A percentile compares a stretch with the other conserved stretches of the same genome.
phyloP scores from a whole-genome alignment of 1,139 yeast species.

The Nakaseomyces uthaithaninus region DNA sequence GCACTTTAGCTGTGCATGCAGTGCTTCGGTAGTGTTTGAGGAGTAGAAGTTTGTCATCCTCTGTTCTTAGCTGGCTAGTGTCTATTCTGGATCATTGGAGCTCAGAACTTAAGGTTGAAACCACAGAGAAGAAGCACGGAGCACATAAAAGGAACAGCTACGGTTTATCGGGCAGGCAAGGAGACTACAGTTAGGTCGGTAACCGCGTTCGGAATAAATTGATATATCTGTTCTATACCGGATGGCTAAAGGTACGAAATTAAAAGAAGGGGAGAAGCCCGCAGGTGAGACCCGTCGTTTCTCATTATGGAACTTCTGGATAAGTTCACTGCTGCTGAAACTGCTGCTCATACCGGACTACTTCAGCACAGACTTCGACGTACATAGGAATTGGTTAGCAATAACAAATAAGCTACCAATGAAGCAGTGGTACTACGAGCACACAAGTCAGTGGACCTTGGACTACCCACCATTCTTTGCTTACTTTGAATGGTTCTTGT shows the following conservation, averaged over 20 bases:
- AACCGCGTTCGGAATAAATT: too few relatives aligned
- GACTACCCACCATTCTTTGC: constrained; percentile 99
- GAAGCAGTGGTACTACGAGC: constrained; percentile 72
- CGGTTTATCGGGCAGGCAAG: too few relatives aligned
- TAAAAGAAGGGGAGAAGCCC: background rate
- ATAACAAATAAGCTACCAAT: constrained; percentile 75
- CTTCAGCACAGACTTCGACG: constrained; percentile 78
- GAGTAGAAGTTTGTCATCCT: too few relatives aligned
- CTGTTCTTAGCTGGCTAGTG: too few relatives aligned
- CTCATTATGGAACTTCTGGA: constrained; percentile 57
- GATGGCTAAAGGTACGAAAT: background rate
- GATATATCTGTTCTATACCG: too few relatives aligned
- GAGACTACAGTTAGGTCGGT: too few relatives aligned
- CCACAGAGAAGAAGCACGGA: too few relatives aligned
- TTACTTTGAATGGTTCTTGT: constrained; percentile 75
- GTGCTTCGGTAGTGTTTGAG: too few relatives aligned
- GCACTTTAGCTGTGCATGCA: too few relatives aligned
- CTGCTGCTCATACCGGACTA: constrained; percentile 36
- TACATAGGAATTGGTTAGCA: constrained; percentile 95
- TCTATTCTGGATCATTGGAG: too few relatives aligned
- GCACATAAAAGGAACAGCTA: too few relatives aligned
- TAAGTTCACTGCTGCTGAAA: constrained; percentile 52
- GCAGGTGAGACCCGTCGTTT: constrained; percentile 17
- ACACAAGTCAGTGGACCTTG: constrained; percentile 87
- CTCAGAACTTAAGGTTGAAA: too few relatives aligned